These are phyloP conservation scores for Candida labiduridarum DNA, from an alignment of 1,139 yeast genomes.

Conservation along the genomic window DNA sequence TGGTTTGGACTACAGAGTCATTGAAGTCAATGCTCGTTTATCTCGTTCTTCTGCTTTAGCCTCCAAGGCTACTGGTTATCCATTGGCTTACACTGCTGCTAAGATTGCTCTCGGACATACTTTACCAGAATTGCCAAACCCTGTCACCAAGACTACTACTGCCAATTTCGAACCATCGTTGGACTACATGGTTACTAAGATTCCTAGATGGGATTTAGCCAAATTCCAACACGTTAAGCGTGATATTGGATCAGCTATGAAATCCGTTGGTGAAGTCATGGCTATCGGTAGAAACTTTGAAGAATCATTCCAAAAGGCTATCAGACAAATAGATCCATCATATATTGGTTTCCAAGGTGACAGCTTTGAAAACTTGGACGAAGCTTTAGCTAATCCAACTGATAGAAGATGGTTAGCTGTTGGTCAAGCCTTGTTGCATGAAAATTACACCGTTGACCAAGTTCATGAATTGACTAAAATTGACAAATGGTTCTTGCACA, in stretches of 20 bases:
- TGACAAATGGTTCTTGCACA: constrained; percentile 94
- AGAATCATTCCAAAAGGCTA: constrained; percentile 98
- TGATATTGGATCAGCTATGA: constrained; percentile 77
- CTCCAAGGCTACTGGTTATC: constrained; percentile 98
- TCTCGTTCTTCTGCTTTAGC: constrained; percentile 98
- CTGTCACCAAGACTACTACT: constrained; percentile 92
- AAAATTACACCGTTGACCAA: constrained; percentile 84
- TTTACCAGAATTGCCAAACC: constrained; percentile 91
- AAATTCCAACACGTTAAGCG: constrained; percentile 51
- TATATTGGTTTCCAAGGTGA: constrained; percentile 82
- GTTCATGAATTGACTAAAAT: constrained; percentile 91
- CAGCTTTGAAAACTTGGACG: constrained; percentile 31
- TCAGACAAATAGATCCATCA: constrained; percentile 96
- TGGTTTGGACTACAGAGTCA: constrained; percentile 92
- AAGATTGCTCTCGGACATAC: constrained; percentile 79
- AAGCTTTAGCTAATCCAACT: constrained; percentile 55
- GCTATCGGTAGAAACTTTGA: constrained; percentile 97
- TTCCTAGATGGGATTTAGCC: constrained; percentile 97
- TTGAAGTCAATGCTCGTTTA: constrained; percentile 96
- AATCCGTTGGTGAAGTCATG: constrained; percentile 99
- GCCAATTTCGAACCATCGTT: constrained; percentile 97
- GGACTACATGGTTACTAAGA: constrained; percentile 95
- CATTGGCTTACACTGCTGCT: constrained; percentile 98
- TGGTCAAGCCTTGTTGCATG: constrained; percentile 90
- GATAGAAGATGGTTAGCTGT: constrained; percentile 98